These are phyloP conservation scores for cucumber (Cucumis sativus) DNA, from an alignment of 306 rosid species.

Conservation along the genomic window DNA sequence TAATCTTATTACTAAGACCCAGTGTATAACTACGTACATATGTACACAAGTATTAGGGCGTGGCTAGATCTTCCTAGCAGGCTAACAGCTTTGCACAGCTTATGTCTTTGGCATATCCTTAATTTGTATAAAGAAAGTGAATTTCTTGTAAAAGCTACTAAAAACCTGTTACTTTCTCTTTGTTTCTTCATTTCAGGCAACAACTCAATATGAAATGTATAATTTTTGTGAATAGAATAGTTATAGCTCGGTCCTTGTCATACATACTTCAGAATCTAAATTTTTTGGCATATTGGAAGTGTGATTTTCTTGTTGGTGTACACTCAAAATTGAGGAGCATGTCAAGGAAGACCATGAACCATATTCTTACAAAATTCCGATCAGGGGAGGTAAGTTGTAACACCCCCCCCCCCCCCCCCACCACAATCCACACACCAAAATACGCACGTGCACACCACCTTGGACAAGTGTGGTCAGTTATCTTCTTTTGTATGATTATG, in stretches of 20 bases:
- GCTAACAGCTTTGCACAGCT: neutral
- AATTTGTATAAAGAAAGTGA: neutral
- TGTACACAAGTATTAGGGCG: neutral
- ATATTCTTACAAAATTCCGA: constrained; percentile 64
- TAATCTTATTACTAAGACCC: neutral
- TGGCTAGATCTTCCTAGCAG: neutral
- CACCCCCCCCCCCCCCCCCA: neutral
- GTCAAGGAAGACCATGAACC: constrained; percentile 60
- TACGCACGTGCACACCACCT: neutral
- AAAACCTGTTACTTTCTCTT: constrained; percentile 12
- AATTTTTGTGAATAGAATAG: constrained; percentile 82
- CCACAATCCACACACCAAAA: no score
- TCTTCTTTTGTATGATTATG: no score
- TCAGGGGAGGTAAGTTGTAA: constrained; percentile 54
- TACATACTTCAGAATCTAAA: constrained; percentile 47
- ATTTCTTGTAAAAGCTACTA: neutral
- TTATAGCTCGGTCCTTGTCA: constrained; percentile 75
- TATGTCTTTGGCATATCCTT: neutral
- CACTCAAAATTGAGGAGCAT: constrained; percentile 63
- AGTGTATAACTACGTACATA: neutral
- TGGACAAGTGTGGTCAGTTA: no score
- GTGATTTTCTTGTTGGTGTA: constrained; percentile 75
- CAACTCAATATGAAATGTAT: constrained; percentile 67
- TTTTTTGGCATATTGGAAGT: constrained; percentile 59
- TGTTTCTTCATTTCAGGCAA: constrained; percentile 37